Base-by-base conservation (phyloP, 176 grass and related monocot genomes). In the Cenchrus americanus region DNA sequence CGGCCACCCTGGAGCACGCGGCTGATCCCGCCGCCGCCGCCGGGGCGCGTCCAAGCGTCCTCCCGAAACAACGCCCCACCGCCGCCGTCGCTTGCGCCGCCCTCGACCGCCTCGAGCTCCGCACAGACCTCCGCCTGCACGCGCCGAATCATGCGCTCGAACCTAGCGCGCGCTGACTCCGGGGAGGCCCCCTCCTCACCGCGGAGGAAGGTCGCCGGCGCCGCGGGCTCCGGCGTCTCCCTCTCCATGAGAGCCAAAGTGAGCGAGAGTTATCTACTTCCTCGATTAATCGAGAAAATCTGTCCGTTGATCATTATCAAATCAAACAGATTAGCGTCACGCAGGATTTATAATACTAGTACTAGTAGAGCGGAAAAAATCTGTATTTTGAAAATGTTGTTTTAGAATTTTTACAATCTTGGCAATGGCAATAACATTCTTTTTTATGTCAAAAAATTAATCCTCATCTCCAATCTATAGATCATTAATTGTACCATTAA, bases 21-120 rank as follows among this genome's bases (percentile, higher is more conserved):
- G 84, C 92, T 97, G 73, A 97, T 92, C 7, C 94, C 94, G 3
- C 94, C 92, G 19, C 92, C 94, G 19, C 94, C 92, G 11, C 90
- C 94, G 5, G 90, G 86, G 19, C 90, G 69, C 12, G 94, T 89
- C 90, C 92, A 97, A 44, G 86, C 90, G 32, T 97, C 94, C 81
- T 97, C 92, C 53, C 83, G 69, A 41, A 97, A 97, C 65, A 54
- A 81, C 88, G 7, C 83, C 5, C 65, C 88, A 0, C 46, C 44
- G 69, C 69, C 10, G 18, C 63, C 86, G 67, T 8, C 44, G 66
- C 34, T 12, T 14, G 42, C 13, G 17, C 77, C 84, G 68, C 92
- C 69, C 82, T 88, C 81, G 30, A 88, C 82, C 37, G 71, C 85
- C 84, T 98, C 90, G 26, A 98, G 87, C 10, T 80, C 87, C 50